A percentile compares a stretch with the other conserved stretches of the same genome.
Conservation (phyloP, 2,329 filamentous ascomycete genomes). For the Myriangium duriaei region DNA sequence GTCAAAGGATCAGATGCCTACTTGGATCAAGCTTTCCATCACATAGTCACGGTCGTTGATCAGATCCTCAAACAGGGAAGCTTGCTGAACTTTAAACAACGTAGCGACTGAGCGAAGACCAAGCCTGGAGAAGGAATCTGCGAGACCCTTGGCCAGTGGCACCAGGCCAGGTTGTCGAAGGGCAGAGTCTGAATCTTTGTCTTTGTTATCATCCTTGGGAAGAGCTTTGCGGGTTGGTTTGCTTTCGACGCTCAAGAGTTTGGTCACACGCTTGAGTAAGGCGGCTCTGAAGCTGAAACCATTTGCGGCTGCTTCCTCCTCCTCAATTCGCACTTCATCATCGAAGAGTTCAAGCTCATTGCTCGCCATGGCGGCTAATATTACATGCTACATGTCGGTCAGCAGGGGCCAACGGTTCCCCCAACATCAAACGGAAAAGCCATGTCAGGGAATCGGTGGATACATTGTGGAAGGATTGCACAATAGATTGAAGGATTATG, state of each 20-base stretch:
- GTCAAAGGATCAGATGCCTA: slow-evolving; percentile 15
- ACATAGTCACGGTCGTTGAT: slow-evolving; percentile 50
- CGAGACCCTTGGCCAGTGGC: not conserved
- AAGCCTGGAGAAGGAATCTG: not conserved
- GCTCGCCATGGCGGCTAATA: not conserved
- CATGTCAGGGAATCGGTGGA: no score
- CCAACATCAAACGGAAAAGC: no score
- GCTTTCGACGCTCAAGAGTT: not conserved
- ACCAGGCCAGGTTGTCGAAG: not conserved
- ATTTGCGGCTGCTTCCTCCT: slow-evolving; percentile 3
- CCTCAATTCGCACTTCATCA: slow-evolving; percentile 6
- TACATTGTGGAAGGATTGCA: no score
- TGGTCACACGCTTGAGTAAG: not conserved
- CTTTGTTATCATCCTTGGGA: slow-evolving; percentile 1
- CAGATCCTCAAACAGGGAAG: slow-evolving; percentile 23
- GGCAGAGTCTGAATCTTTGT: slow-evolving; percentile 1
- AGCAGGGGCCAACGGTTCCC: no score
- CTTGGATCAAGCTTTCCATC: slow-evolving; percentile 46
- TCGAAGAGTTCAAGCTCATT: not conserved
- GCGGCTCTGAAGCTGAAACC: not conserved
- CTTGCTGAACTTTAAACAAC: slow-evolving; percentile 5
- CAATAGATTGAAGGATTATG: no score
- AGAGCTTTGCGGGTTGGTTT: slow-evolving; percentile 3
- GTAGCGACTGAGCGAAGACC: slow-evolving; percentile 1
- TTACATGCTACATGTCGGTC: no score